Base-by-base conservation (phyloP, 2,329 filamentous ascomycete species). In the Thermoascus crustaceus region DNA sequence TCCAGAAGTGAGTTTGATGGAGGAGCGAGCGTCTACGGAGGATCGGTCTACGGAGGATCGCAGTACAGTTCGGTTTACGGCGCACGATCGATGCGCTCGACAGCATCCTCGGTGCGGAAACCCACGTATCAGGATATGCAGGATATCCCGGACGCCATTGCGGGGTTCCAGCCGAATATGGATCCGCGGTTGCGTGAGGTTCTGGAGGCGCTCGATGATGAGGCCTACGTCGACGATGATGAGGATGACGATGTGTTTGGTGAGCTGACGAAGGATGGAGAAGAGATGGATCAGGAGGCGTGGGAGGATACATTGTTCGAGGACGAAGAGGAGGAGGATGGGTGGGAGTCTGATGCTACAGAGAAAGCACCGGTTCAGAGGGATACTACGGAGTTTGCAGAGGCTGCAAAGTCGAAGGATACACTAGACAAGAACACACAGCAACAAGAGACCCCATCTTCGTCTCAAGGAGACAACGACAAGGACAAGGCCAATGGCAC, bases 81-180 rank as follows among this genome's bases (percentile, higher is more conserved):
- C 44, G 48, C 55, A 38, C 52, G 48, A 10, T 66, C 62, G 7
- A 64, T 55, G 38, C 52, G 48, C 10, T 66, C 62, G 7, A 64
- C 55, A 3, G 46, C 85, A 0, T 86, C 82, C 6, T 86, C 87
- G 53, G 71, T 88, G 30, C 76, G 77, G 37, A 78, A 80, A 52
- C 67, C 76, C 20, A 87, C 82, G 30, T 96, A 96, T 57, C 85
- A 96, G 60, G 82, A 87, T 36, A 87, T 95, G 64, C 91, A 98
- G 61, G 77, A 94, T 50, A 68, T 96, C 1, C 91, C 91, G 1
- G 91, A 98, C 63, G 80, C 78, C 5, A 84, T 98, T 52, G 82
- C 84, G 2, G 91, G 91, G 0, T 94, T 98, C 60, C 83, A 98
- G 61, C 91, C 93, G 5, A 88, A 96, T 55, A 96, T 98, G 91